Percentiles rank a stretch among this genome's conserved stretches.
phyloP scores from a whole-genome alignment of 2,329 filamentous ascomycete genomes.

The Talaromyces sp. region DNA sequence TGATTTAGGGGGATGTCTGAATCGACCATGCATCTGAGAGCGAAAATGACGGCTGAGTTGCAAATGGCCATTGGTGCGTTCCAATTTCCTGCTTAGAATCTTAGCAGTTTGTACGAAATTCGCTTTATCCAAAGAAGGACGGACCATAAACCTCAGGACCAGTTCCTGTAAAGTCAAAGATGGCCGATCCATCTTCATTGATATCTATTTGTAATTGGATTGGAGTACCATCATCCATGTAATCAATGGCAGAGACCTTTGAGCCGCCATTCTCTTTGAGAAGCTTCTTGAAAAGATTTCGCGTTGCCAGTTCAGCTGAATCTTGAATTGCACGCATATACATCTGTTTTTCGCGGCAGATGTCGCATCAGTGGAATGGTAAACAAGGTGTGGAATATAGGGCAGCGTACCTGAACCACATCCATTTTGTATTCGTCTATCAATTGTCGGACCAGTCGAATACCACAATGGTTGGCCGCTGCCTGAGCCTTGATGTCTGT shows the following conservation, averaged over 20 bases:
- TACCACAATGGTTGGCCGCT: constrained; percentile 44
- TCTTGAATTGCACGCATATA: constrained; percentile 6
- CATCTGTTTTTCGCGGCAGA: not conserved
- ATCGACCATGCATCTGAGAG: constrained; percentile 10
- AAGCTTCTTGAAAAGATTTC: constrained; percentile 4
- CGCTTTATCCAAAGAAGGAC: not conserved
- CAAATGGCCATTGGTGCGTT: constrained; percentile 10
- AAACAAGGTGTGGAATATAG: not conserved
- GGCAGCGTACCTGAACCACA: constrained; percentile 28
- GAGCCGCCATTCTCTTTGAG: not conserved
- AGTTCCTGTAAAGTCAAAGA: constrained; percentile 11
- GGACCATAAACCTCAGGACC: constrained; percentile 13
- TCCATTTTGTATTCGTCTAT: constrained; percentile 34
- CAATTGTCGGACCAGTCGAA: constrained; percentile 33
- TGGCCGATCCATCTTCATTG: not conserved
- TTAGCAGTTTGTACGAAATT: not conserved
- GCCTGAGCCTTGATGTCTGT: constrained; percentile 46
- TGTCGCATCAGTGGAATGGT: not conserved
- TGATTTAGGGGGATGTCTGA: constrained; percentile 12
- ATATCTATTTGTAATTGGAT: constrained; percentile 10
- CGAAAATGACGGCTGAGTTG: constrained; percentile 8
- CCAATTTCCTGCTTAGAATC: constrained; percentile 7
- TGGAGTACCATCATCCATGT: constrained; percentile 14
- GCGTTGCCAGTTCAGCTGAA: constrained; percentile 4
- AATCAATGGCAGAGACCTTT: constrained; percentile 4